Evolutionary conservation across 805 yeast species (phyloP).

Genomic region (Lipomyces yamadae): DNA sequence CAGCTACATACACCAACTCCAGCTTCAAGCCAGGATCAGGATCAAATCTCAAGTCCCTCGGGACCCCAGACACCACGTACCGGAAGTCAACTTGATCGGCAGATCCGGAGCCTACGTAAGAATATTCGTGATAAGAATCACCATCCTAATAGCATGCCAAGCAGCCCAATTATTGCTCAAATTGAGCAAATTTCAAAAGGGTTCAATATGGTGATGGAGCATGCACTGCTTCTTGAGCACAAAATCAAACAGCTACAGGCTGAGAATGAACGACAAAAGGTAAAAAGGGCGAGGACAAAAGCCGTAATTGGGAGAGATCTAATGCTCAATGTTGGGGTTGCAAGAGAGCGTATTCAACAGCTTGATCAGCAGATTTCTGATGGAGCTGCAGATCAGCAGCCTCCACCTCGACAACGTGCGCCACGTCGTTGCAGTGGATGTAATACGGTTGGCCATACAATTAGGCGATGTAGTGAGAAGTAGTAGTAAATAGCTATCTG

Average conservation of each 20-base stretch:
- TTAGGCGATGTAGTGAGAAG: neutral
- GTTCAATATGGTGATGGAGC: neutral
- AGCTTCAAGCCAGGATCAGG: too few relatives aligned
- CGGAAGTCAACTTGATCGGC: neutral
- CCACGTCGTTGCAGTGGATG: neutral
- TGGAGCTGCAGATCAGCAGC: neutral
- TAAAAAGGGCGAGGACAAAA: neutral
- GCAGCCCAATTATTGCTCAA: neutral
- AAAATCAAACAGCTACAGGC: neutral
- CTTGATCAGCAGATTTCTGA: neutral
- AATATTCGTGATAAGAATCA: too few relatives aligned
- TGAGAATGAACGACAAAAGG: neutral
- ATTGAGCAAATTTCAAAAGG: neutral
- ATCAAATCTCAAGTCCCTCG: neutral
- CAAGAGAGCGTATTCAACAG: constrained; percentile 2
- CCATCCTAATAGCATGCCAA: neutral
- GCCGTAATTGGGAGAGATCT: neutral
- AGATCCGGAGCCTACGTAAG: neutral
- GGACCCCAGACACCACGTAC: neutral
- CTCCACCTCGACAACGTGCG: constrained; percentile 1
- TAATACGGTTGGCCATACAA: neutral
- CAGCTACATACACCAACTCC: too few relatives aligned
- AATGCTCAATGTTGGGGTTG: constrained; percentile 2
- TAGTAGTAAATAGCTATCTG: too few relatives aligned
- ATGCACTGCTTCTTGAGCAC: neutral